These are phyloP conservation scores for Lactarius sanguifluus DNA, from an alignment of 768 basidiomycete genomes.

Conservation along the genomic window DNA sequence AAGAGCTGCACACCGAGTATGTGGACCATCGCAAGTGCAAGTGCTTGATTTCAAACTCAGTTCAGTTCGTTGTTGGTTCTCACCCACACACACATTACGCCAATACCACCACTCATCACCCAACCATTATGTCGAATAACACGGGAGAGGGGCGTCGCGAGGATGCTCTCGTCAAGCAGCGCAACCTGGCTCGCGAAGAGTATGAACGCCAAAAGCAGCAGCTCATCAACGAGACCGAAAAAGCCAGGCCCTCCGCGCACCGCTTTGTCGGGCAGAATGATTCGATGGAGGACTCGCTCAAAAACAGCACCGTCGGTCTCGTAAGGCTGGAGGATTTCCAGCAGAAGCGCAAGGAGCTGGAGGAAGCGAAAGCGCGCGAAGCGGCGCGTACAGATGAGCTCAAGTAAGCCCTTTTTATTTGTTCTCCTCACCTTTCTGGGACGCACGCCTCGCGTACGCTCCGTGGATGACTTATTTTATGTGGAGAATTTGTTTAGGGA, in stretches of 20 bases:
- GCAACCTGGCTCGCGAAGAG: constrained; percentile 75
- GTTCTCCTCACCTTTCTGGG: constrained; percentile 29
- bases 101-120: neutral
- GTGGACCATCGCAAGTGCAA: constrained; percentile 71
- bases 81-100: constrained; percentile 10
- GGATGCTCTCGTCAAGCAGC: constrained; percentile 82
- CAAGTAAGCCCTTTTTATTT: constrained; percentile 64
- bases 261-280: constrained; percentile 95
- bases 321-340: constrained; percentile 93
- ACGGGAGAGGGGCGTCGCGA: constrained; percentile 84
- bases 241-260: constrained; percentile 80
- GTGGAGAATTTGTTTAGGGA: constrained; percentile 88
- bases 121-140: constrained; percentile 62
- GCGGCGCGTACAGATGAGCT: constrained; percentile 81
- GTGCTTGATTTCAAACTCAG: constrained; percentile 27
- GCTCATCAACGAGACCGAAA: constrained; percentile 88
- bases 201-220: constrained; percentile 78
- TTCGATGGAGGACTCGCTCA: constrained; percentile 90
- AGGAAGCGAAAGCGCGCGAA: constrained; percentile 88
- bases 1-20: constrained; percentile 82
- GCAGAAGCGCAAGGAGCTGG: constrained; percentile 80
- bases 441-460: constrained; percentile 22
- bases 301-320: constrained; percentile 88
- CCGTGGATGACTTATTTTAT: constrained; percentile 62
- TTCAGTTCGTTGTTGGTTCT: constrained; percentile 4